Percentiles rank a stretch among this genome's conserved stretches.
phyloP scores from a whole-genome alignment of 768 basidiomycete genomes.

The Infundibulicybe gibba region DNA sequence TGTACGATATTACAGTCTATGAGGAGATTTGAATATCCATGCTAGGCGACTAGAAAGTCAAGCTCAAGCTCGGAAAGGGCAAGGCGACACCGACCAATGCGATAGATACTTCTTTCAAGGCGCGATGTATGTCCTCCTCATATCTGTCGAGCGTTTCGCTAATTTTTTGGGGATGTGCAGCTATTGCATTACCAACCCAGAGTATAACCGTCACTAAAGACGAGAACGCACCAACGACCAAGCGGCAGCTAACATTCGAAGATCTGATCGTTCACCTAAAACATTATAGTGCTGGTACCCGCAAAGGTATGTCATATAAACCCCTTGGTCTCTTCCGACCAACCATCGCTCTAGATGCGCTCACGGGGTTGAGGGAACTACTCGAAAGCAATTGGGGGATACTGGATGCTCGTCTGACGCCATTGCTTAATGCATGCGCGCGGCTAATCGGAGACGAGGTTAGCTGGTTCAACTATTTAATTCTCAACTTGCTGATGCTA shows the following conservation, averaged over 20 bases:
- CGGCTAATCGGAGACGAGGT: slow-evolving; percentile 84
- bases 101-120: slow-evolving; percentile 94
- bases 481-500: slow-evolving; percentile 2
- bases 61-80: slow-evolving; percentile 94
- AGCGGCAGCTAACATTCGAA: slow-evolving; percentile 66
- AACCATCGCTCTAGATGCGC: slow-evolving; percentile 51
- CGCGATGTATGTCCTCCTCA: slow-evolving; percentile 65
- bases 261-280: slow-evolving; percentile 77
- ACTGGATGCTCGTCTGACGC: slow-evolving; percentile 46
- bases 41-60: slow-evolving; percentile 70
- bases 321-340: neutral
- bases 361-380: slow-evolving; percentile 70
- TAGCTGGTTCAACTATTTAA: slow-evolving; percentile 12
- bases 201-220: slow-evolving; percentile 63
- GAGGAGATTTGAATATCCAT: neutral
- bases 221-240: slow-evolving; percentile 63
- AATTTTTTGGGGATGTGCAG: slow-evolving; percentile 34
- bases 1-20: slow-evolving; percentile 31
- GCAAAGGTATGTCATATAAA: slow-evolving; percentile 54
- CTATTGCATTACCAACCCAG: slow-evolving; percentile 87
- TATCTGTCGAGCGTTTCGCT: slow-evolving; percentile 7
- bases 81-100: slow-evolving; percentile 81
- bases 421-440: slow-evolving; percentile 57
- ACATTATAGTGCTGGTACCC: slow-evolving; percentile 76
- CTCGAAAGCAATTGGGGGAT: slow-evolving; percentile 59